Percentiles rank a stretch among this genome's conserved stretches.
Conservation (phyloP, 768 basidiomycete species). For the Lentinula aciculospora region DNA sequence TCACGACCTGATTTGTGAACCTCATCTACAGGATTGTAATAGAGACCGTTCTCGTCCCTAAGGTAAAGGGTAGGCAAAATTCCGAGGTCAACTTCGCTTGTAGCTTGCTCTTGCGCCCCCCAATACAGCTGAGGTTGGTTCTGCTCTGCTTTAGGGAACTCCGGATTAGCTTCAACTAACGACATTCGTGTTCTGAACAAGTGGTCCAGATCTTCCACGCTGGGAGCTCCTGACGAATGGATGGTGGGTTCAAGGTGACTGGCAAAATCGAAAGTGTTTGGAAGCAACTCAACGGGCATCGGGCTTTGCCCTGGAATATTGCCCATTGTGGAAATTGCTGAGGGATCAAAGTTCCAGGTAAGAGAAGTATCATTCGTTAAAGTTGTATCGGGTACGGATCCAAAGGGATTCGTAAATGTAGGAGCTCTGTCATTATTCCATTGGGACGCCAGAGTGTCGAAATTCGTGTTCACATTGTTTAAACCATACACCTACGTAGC, state of each 20-base stretch:
- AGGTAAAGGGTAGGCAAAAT: neutral
- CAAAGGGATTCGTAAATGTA: constrained; percentile 3
- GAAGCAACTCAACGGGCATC: neutral
- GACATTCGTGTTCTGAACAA: neutral
- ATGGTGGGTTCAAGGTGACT: neutral
- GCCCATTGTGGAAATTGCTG: neutral
- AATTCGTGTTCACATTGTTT: neutral
- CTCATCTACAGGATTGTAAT: neutral
- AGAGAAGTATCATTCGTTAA: neutral
- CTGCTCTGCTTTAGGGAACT: neutral
- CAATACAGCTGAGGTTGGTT: neutral
- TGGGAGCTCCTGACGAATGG: neutral
- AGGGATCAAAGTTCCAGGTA: neutral
- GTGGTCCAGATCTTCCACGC: neutral
- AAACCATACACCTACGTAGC: neutral
- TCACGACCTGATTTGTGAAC: neutral
- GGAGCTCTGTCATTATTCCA: neutral
- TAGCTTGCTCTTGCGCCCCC: neutral
- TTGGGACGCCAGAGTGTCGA: neutral
- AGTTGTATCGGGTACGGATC: neutral
- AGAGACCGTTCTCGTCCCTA: neutral
- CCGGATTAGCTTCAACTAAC: neutral
- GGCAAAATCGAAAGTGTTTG: neutral
- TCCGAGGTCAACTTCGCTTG: neutral
- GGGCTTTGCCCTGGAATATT: neutral